phyloP scores from a whole-genome alignment of 164 flowering plant genomes.

The Berberis thunbergii region DNA sequence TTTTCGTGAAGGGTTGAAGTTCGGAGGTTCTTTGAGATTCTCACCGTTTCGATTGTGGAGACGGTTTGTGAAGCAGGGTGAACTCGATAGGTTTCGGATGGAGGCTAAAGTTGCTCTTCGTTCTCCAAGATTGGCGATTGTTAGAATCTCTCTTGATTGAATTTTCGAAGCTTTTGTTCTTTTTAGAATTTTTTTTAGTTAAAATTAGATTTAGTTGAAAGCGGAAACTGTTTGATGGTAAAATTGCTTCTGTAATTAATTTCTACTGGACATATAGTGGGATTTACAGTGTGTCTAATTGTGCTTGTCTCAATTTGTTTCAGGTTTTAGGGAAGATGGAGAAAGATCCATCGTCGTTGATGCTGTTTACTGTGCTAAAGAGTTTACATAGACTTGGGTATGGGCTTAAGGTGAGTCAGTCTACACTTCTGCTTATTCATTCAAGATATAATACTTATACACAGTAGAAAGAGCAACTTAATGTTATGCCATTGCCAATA shows the following conservation, averaged over 20 bases:
- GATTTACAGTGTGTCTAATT: background rate
- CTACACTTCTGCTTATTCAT: background rate
- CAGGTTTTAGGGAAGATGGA: slow-evolving; percentile 72
- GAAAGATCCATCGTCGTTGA: slow-evolving; percentile 47
- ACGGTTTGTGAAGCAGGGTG: slow-evolving; percentile 21
- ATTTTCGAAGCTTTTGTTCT: too few relatives aligned
- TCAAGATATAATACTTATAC: background rate
- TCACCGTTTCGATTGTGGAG: slow-evolving; percentile 19
- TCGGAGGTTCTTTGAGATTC: slow-evolving; percentile 51
- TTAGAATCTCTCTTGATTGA: slow-evolving; percentile 26
- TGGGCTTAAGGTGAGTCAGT: slow-evolving; percentile 40
- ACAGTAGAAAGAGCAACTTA: too few relatives aligned
- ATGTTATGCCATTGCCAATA: too few relatives aligned
- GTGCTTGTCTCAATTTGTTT: slow-evolving; percentile 1
- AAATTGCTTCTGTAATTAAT: too few relatives aligned
- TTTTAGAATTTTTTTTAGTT: too few relatives aligned
- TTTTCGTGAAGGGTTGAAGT: slow-evolving; percentile 26
- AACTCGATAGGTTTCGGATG: slow-evolving; percentile 36
- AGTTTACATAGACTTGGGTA: slow-evolving; percentile 63
- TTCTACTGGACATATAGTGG: too few relatives aligned
- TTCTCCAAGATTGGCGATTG: slow-evolving; percentile 60
- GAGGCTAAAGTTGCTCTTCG: slow-evolving; percentile 46
- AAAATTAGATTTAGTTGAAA: too few relatives aligned
- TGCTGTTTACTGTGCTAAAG: slow-evolving; percentile 65
- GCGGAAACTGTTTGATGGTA: too few relatives aligned